Percentiles rank a stretch among this genome's conserved stretches.
phyloP scores from a whole-genome alignment of 257 asterid species.

The Marsdenia floribunda region DNA sequence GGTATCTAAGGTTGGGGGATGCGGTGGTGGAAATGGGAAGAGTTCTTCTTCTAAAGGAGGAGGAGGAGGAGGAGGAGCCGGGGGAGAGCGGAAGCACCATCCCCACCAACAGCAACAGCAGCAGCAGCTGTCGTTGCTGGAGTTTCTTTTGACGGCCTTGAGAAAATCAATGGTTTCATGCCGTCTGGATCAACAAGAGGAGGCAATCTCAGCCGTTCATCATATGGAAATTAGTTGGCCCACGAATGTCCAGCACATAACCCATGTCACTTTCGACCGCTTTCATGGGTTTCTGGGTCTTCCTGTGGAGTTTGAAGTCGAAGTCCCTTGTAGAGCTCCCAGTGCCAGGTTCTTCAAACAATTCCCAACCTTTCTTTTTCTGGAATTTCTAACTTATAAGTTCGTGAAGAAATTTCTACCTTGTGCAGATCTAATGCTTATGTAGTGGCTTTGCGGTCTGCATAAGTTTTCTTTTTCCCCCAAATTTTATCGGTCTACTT shows the following conservation, averaged over 20 bases:
- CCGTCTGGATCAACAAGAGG: constrained; percentile 59
- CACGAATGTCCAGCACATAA: constrained; percentile 76
- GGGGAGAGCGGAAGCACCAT: constrained; percentile 34
- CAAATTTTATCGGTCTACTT: background rate
- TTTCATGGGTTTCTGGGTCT: constrained; percentile 91
- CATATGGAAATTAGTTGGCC: constrained; percentile 97
- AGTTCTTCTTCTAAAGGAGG: constrained; percentile 1
- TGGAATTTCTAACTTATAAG: background rate
- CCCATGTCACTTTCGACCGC: constrained; percentile 94
- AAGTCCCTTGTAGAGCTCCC: constrained; percentile 80
- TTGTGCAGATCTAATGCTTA: background rate
- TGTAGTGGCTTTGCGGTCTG: background rate
- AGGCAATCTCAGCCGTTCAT: constrained; percentile 55
- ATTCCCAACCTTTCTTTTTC: background rate
- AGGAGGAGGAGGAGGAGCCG: background rate
- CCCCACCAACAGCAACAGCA: constrained; percentile 46
- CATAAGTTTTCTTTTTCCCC: background rate
- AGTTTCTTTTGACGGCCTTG: constrained; percentile 65
- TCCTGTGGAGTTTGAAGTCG: constrained; percentile 86
- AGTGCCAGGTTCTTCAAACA: constrained; percentile 70
- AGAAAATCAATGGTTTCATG: constrained; percentile 92
- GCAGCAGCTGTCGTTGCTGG: constrained; percentile 61
- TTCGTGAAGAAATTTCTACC: background rate
- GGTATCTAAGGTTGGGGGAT: constrained; percentile 61
- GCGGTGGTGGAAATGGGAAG: constrained; percentile 31